Evolutionary conservation across 176 grass and related monocot species (phyloP).

Genomic region (Themeda triandra): DNA sequence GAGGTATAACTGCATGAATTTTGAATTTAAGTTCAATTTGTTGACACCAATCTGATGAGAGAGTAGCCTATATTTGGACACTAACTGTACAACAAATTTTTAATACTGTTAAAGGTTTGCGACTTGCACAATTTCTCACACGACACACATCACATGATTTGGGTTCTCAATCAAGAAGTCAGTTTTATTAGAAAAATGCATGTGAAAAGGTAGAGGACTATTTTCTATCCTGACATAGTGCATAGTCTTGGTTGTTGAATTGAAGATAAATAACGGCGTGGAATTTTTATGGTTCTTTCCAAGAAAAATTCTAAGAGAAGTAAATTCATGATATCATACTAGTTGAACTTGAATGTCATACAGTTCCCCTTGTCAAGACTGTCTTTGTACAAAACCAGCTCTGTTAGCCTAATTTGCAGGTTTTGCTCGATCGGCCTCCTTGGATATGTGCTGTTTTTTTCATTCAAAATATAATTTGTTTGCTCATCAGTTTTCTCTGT

Average conservation of each 20-base stretch:
- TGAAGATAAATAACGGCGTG: neutral
- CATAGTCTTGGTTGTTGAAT: neutral
- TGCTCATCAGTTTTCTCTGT: neutral
- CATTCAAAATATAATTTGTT: neutral
- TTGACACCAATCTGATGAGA: neutral
- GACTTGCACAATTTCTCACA: neutral
- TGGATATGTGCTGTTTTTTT: too few species aligned
- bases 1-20: neutral
- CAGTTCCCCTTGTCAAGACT: neutral
- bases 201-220: neutral
- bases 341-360: neutral
- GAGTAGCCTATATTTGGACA: neutral
- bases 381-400: neutral
- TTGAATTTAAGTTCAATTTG: neutral
- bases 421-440: too few species aligned
- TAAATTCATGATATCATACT: neutral
- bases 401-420: too few species aligned
- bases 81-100: too few species aligned
- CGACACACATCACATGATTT: neutral
- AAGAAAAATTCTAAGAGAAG: neutral
- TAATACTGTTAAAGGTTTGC: neutral
- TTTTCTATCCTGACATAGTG: neutral
- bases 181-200: neutral
- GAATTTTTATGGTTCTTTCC: neutral
- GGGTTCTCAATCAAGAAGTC: neutral